Evolutionary conservation across 345 rosid species (phyloP), one percentile per base, ranked within the genome.

Genomic region (Brassica carinata): DNA sequence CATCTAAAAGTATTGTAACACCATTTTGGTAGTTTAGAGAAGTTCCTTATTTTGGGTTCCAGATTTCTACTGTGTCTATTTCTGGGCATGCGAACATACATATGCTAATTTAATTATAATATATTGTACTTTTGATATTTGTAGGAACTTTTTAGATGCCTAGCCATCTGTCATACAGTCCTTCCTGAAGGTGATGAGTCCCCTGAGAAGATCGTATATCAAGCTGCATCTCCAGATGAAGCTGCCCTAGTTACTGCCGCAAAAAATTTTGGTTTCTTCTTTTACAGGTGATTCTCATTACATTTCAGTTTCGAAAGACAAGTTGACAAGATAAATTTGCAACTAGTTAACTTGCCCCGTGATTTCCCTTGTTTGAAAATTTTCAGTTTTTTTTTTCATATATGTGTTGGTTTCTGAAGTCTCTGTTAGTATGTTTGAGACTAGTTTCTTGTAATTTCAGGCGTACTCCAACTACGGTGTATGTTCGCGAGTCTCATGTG

Each of bases 191-290:
- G 99, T 64, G 98, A 94, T 18, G 98, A 90, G 75, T 87, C 96
- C 81, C 97, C 98, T 38, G 99, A 92, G 66, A 96, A 88, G 81
- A 90, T 94, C 74, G 87, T 80, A 30, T 96, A 96, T 86, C 99
- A 94, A 89, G 98, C 99, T 76, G 99, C 99, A 83, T 96, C 99
- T 64, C 99, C 99, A 18, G 98, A 96, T 89, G 99, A 94, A 85
- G 91, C 98, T 84, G 99, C 99, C 75, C 81, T 91, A 85, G 99
- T 96, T 84, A 81, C 88, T 84, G 97, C 99, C 77, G 98, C 99
- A 53, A 96, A 96, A 89, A 91, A 89, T 83, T 94, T 96, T 80
- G 99, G 99, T 62, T 96, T 96, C 90, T 94, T 96, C 91, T 94
- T 96, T 82, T 91, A 89, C 89, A 89, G 90, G 98, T 94, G 31